phyloP scores from a whole-genome alignment of 176 grass and related monocot genomes.

The Phoenix dactylifera region DNA sequence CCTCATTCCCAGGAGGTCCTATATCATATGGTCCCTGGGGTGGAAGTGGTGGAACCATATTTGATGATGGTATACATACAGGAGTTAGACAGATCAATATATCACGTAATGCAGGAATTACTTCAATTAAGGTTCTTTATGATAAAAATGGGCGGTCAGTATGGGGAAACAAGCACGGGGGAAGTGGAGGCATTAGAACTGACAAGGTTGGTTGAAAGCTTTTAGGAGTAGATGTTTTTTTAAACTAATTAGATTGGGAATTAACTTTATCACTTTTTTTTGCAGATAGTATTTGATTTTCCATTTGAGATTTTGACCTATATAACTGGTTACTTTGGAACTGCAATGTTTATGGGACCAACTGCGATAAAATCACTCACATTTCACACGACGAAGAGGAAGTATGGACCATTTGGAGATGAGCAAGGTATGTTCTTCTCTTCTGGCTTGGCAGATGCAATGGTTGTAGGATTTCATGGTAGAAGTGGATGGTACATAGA shows the following conservation, averaged over 20 bases:
- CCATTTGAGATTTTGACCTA: constrained; percentile 77
- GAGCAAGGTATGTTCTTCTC: constrained; percentile 80
- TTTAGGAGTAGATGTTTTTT: not conserved
- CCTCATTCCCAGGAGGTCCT: constrained; percentile 32
- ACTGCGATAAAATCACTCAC: constrained; percentile 63
- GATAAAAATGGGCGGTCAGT: constrained; percentile 82
- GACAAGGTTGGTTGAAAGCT: constrained; percentile 45
- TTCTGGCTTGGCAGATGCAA: constrained; percentile 55
- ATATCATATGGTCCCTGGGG: constrained; percentile 86
- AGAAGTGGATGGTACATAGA: constrained; percentile 69
- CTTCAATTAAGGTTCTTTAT: constrained; percentile 71
- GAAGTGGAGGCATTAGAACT: constrained; percentile 39
- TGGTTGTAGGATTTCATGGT: constrained; percentile 71
- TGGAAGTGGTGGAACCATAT: constrained; percentile 76
- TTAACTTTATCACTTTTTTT: not conserved
- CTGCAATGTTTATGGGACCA: constrained; percentile 68
- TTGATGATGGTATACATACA: constrained; percentile 86
- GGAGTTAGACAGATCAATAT: constrained; percentile 77
- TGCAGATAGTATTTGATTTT: constrained; percentile 69
- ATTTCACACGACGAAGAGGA: constrained; percentile 87
- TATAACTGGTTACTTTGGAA: constrained; percentile 71
- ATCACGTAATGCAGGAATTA: constrained; percentile 41
- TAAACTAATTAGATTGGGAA: not conserved
- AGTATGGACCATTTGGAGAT: constrained; percentile 68
- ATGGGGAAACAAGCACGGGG: constrained; percentile 76